Evolutionary conservation across 1,139 yeast genomes (phyloP).

Genomic region (Saccharomyces hybrid): DNA sequence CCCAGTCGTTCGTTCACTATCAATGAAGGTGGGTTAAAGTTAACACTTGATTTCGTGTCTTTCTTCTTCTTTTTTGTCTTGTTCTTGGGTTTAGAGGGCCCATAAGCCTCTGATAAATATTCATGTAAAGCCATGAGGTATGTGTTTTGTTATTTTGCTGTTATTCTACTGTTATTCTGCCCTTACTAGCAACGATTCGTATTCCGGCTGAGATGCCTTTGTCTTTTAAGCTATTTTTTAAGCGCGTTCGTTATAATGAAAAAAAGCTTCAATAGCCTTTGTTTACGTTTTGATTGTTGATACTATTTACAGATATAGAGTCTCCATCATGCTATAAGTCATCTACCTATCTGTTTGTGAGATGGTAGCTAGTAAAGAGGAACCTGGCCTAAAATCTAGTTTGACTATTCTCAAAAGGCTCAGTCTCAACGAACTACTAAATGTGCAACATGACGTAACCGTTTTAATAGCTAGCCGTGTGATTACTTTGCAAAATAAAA

Average conservation of each 20-base stretch:
- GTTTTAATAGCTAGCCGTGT: conserved; percentile 12
- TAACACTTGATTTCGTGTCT: conserved; percentile 7
- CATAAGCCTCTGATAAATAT: conserved; percentile 20
- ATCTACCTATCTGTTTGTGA: neutral
- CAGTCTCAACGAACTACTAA: conserved; percentile 15
- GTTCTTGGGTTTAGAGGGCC: conserved; percentile 15
- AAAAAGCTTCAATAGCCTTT: neutral
- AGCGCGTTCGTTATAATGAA: neutral
- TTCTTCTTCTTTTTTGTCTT: conserved; percentile 18
- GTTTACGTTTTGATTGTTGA: neutral
- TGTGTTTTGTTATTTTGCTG: neutral
- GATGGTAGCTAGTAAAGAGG: neutral
- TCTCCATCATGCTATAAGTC: neutral
- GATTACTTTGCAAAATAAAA: conserved; percentile 3
- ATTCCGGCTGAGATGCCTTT: neutral
- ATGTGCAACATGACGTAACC: conserved; percentile 19
- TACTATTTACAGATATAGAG: neutral
- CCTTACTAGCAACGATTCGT: neutral
- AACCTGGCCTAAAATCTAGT: conserved; percentile 6
- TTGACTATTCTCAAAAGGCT: conserved; percentile 10
- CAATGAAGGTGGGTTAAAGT: neutral
- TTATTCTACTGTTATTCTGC: neutral
- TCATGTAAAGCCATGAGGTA: conserved; percentile 11
- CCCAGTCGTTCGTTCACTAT: neutral
- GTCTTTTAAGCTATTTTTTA: neutral